Percentiles rank a stretch among this genome's conserved stretches.
Conservation (phyloP, 306 rosid species). For the Cucurbita argyrosperma region DNA sequence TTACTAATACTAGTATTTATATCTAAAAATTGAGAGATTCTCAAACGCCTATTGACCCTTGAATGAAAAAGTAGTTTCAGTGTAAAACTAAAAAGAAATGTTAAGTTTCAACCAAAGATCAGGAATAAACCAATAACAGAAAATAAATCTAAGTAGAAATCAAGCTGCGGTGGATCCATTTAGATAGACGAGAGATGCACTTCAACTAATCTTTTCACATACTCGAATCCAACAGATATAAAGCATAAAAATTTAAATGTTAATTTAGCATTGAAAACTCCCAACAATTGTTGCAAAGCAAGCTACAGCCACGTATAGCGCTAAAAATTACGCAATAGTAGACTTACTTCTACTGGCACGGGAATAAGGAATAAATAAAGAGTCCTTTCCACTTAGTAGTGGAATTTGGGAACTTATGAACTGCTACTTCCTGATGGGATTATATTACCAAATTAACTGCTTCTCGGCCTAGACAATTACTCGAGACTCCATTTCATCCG, state of each 20-base stretch:
- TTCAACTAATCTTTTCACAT: neutral
- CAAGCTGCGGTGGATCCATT: neutral
- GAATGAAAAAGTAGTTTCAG: neutral
- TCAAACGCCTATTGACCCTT: neutral
- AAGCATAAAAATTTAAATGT: neutral
- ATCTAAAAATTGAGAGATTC: neutral
- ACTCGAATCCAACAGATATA: neutral
- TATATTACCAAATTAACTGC: neutral
- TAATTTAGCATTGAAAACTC: neutral
- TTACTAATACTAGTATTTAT: neutral
- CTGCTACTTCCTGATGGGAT: neutral
- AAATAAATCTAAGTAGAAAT: neutral
- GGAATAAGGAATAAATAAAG: neutral
- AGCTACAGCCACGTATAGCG: neutral
- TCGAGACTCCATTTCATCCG: neutral
- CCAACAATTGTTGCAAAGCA: neutral
- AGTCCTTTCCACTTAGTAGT: neutral
- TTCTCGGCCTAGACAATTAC: neutral
- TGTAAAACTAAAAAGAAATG: neutral
- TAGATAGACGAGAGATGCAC: neutral
- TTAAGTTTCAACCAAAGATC: neutral
- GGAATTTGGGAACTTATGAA: neutral
- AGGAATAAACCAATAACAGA: neutral
- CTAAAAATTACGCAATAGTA: neutral
- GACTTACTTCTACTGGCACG: neutral